Evolutionary conservation across 140 eudicot species (phyloP), one percentile per base, ranked within the genome.

Genomic region (Oenanthe javanica): DNA sequence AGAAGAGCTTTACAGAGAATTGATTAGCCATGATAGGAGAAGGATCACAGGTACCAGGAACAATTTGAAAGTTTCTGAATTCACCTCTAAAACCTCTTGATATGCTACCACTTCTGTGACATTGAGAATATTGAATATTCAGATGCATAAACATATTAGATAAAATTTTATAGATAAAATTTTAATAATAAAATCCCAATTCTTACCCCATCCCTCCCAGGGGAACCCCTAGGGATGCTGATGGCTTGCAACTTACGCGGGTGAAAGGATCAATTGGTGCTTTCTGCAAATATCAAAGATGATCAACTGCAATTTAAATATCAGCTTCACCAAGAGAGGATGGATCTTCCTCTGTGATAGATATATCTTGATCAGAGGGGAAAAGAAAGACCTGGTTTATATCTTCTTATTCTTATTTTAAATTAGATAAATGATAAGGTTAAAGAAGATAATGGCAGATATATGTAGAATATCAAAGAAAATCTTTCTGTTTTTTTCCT

Each of bases 71-170:
- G 52, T 90, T 94, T 86, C 91, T 89, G 82, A 94, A 94, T 80
- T 94, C 99, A 73, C 99, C 99, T 82, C 99, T 88, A 86, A 94
- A 94, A 77, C 99, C 97, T 89, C 99, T 87, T 16, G 99, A 87
- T 86, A 94, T 94, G 87, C 97, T 94, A 72, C 99, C 99, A 87
- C 99, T 94, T 79, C 99, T 94, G 88, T 76, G 84, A 82, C 76
- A 82, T 64, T 81, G 61, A 43, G 80, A 36, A 74, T 46, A 79
- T 18, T 50, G 50, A 72, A 80, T 12, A 80, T 16, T 87, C 67
- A 86, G 45, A 52, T 75, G 54, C 51, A 67, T 18, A 23, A 40
- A 46, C 55, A 64, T 15, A 14, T 25, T 11, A 21, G 48, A 59
- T 31, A 59, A 76, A 73, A 86, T 92, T 11, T 86, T 89, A n/a